These are phyloP conservation scores for Entelexis sorbosivorans DNA, from an alignment of 1,139 yeast genomes.

Conservation along the genomic window DNA sequence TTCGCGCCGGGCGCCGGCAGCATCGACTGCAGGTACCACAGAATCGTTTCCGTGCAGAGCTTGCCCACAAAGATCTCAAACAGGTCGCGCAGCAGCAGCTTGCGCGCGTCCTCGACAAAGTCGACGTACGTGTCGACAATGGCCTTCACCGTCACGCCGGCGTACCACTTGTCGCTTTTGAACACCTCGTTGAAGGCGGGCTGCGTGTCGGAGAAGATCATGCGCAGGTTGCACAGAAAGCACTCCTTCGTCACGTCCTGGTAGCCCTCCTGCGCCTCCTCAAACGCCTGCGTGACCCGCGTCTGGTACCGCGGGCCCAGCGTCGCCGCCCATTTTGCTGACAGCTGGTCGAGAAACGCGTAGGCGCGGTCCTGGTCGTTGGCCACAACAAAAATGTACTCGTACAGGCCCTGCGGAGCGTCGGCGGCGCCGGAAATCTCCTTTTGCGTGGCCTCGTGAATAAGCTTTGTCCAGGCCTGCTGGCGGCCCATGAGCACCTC, in stretches of 20 bases:
- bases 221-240: conserved; percentile 49
- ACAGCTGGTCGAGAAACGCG: conserved; percentile 63
- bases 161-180: conserved; percentile 31
- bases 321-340: conserved; percentile 50
- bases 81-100: conserved; percentile 40
- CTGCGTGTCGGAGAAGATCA: conserved; percentile 61
- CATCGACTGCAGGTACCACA: conserved; percentile 41
- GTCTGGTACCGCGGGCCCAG: conserved; percentile 50
- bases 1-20: conserved; percentile 27
- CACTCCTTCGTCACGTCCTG: conserved; percentile 65
- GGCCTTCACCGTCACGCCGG: conserved; percentile 44
- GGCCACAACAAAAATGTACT: conserved; percentile 72
- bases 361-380: conserved; percentile 84
- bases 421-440: conserved; percentile 32
- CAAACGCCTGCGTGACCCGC: conserved; percentile 20
- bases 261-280: conserved; percentile 60
- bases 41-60: conserved; percentile 38
- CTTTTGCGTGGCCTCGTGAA: conserved; percentile 46
- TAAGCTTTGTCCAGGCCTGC: conserved; percentile 44
- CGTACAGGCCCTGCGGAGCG: conserved; percentile 60
- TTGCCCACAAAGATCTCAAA: conserved; percentile 45
- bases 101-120: conserved; percentile 52
- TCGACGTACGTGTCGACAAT: conserved; percentile 66
- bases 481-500: conserved; percentile 51
- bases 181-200: conserved; percentile 41